phyloP scores from a whole-genome alignment of 208 protist species.

The Angomonas ambiguus region DNA sequence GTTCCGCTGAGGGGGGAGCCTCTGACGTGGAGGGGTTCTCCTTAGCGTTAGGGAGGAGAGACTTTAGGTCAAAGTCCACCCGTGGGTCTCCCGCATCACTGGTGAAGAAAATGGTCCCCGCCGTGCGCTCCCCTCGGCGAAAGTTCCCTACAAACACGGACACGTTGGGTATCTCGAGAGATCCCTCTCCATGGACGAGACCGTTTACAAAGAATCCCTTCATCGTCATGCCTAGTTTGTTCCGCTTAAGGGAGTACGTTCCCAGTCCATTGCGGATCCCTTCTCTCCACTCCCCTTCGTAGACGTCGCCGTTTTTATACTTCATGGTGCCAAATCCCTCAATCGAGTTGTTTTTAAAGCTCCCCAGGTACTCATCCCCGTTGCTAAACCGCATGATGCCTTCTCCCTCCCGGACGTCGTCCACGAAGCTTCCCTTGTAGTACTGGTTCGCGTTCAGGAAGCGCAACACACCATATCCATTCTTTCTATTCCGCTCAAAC shows the following conservation, averaged over 20 bases:
- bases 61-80: neutral
- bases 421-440: conserved; percentile 68
- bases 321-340: conserved; percentile 71
- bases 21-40: neutral
- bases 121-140: conserved; percentile 58
- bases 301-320: conserved; percentile 76
- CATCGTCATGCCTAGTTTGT: conserved; percentile 45
- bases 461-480: conserved; percentile 66
- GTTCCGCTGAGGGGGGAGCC: neutral
- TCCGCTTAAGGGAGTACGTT: conserved; percentile 74
- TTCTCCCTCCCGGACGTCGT: conserved; percentile 67
- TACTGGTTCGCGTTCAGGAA: conserved; percentile 48
- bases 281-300: conserved; percentile 82
- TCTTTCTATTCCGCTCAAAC: conserved; percentile 59
- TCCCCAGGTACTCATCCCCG: conserved; percentile 85
- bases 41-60: neutral
- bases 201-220: conserved; percentile 75
- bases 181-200: conserved; percentile 79
- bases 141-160: conserved; percentile 79
- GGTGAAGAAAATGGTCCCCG: conserved; percentile 75
- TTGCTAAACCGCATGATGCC: conserved; percentile 76
- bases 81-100: conserved; percentile 6
- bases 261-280: conserved; percentile 84
- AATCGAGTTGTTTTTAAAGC: conserved; percentile 58
- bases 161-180: conserved; percentile 53